A percentile compares a stretch with the other conserved stretches of the same genome.
phyloP scores from a whole-genome alignment of 176 grass and related monocot species.

The Triticum timopheevii region DNA sequence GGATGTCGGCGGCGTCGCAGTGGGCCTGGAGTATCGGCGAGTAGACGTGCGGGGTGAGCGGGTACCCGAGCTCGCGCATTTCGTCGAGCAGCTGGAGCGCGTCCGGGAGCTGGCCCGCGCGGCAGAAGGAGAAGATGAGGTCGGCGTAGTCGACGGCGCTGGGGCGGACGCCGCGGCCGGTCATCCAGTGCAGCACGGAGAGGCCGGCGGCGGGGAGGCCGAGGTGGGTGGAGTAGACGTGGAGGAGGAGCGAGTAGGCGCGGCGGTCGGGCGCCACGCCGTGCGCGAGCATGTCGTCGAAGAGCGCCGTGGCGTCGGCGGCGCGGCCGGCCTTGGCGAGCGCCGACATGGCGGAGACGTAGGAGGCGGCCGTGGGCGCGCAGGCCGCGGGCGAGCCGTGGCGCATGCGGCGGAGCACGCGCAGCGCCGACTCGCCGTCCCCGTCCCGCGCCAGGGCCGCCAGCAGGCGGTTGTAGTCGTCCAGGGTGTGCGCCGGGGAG shows the following conservation, averaged over 20 bases:
- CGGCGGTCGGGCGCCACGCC: conserved; percentile 50
- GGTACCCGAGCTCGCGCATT: conserved; percentile 62
- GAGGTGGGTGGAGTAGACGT: conserved; percentile 85
- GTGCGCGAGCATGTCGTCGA: conserved; percentile 78
- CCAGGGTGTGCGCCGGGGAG: conserved; percentile 26
- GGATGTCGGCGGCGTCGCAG: conserved; percentile 53
- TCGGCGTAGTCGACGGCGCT: conserved; percentile 66
- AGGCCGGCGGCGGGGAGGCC: conserved; percentile 50
- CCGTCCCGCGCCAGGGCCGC: conserved; percentile 48
- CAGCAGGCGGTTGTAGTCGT: conserved; percentile 79
- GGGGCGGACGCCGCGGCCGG: conserved; percentile 42
- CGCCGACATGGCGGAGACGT: conserved; percentile 67
- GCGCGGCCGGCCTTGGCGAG: conserved; percentile 51
- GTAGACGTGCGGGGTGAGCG: conserved; percentile 48
- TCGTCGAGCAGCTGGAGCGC: conserved; percentile 72
- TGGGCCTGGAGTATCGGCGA: conserved; percentile 55
- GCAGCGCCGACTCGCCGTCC: conserved; percentile 50
- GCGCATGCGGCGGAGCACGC: conserved; percentile 70
- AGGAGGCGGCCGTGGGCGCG: conserved; percentile 53
- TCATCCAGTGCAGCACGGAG: conserved; percentile 75
- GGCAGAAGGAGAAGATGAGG: conserved; percentile 56
- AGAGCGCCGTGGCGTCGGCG: conserved; percentile 66
- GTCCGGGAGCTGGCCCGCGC: conserved; percentile 47
- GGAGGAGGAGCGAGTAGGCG: conserved; percentile 66
- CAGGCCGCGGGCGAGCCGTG: conserved; percentile 34